Conservation (phyloP, 2,329 filamentous ascomycete species). For the Sporothrix mexicana region DNA sequence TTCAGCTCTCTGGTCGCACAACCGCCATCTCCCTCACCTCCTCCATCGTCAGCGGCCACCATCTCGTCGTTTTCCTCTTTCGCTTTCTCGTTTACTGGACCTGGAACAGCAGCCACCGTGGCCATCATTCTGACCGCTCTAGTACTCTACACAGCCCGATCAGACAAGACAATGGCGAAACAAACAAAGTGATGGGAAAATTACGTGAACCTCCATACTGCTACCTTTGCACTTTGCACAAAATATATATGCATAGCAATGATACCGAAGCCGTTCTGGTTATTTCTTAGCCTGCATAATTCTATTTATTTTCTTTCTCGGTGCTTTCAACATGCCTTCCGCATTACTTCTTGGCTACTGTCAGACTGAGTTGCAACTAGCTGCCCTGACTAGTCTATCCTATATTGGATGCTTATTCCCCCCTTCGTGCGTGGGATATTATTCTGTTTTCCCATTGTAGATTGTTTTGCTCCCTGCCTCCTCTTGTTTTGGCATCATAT, state of each 20-base stretch:
- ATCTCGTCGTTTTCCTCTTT: background rate
- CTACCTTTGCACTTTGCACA: background rate
- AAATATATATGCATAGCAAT: background rate
- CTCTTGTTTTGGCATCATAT: background rate
- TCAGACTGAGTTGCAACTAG: background rate
- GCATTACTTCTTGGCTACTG: background rate
- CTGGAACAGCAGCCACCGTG: background rate
- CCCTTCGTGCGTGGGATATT: conserved; percentile 5
- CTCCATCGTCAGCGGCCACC: background rate
- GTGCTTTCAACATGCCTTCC: background rate
- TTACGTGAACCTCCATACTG: background rate
- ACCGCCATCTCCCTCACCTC: conserved; percentile 5
- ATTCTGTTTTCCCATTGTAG: too few relatives aligned
- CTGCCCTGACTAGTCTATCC: background rate
- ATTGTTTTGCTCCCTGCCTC: background rate
- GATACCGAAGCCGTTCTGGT: background rate
- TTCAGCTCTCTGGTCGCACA: conserved; percentile 8
- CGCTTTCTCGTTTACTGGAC: conserved; percentile 10
- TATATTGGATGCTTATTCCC: background rate
- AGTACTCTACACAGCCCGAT: background rate
- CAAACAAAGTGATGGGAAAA: background rate
- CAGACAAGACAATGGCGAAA: background rate
- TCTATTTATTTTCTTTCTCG: background rate
- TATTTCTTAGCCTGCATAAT: background rate
- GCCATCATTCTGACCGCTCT: background rate